Percentiles rank a stretch among this genome's conserved stretches.
These are phyloP conservation scores for Erythrobasidium hasegawianum DNA, from an alignment of 1,284 basidiomycete genomes.

Conservation along the genomic window DNA sequence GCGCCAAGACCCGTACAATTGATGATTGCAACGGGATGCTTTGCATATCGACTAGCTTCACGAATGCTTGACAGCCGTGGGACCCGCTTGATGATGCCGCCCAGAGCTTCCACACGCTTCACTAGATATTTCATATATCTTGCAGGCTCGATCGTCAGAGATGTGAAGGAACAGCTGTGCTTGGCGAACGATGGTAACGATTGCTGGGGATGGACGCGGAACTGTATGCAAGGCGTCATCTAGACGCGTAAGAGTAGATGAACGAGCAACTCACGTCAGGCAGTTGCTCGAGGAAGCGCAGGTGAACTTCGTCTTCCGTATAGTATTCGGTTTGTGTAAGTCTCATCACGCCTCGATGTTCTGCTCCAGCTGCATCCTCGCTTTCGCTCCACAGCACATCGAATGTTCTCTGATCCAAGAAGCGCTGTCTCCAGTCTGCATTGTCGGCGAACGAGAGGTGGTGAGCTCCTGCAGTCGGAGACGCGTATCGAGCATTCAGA, in stretches of 20 bases:
- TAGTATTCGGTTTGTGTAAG: conserved; percentile 49
- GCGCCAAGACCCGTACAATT: conserved; percentile 36
- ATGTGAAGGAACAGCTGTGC: conserved; percentile 49
- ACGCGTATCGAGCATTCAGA: conserved; percentile 46
- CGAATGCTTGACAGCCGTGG: too few species aligned
- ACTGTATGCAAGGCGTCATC: too few species aligned
- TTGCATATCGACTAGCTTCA: conserved; percentile 4
- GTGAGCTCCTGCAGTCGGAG: conserved; percentile 49
- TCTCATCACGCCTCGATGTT: conserved; percentile 46
- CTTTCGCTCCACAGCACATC: conserved; percentile 42
- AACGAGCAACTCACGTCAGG: conserved; percentile 50
- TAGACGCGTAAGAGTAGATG: too few species aligned
- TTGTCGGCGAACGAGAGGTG: conserved; percentile 50
- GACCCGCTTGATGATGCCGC: too few species aligned
- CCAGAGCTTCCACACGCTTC: too few species aligned
- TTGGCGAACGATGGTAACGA: conserved; percentile 36
- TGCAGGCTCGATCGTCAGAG: conserved; percentile 49
- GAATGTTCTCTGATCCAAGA: conserved; percentile 46
- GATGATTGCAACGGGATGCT: conserved; percentile 6
- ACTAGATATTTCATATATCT: conserved; percentile 38
- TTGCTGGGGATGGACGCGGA: conserved; percentile 36
- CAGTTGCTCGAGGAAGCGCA: conserved; percentile 49
- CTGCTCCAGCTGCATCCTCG: conserved; percentile 41
- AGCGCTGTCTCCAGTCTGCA: conserved; percentile 45
- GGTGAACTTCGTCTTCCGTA: conserved; percentile 46